Percentiles rank a stretch among this genome's conserved stretches.
Conservation (phyloP, 768 basidiomycete species). For the Xerocomus potaroensis region DNA sequence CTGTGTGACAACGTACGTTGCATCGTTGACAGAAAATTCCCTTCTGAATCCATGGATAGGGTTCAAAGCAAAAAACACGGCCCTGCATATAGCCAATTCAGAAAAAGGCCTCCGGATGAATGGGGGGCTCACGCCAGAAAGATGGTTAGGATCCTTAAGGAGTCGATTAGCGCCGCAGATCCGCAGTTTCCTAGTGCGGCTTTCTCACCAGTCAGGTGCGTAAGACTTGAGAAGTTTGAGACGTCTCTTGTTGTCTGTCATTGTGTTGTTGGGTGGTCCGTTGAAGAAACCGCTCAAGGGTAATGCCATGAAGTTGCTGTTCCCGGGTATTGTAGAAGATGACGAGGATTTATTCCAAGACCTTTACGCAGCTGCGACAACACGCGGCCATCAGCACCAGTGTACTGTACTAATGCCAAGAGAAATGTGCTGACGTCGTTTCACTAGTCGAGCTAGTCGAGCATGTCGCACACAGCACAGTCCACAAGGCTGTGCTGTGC, state of each 20-base stretch:
- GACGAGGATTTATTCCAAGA: too few relatives aligned
- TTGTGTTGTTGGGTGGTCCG: slow-evolving; percentile 3
- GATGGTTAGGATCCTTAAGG: slow-evolving; percentile 56
- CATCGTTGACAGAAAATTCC: slow-evolving; percentile 74
- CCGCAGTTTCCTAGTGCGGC: neutral
- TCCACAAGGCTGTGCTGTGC: too few relatives aligned
- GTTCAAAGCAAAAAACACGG: slow-evolving; percentile 58
- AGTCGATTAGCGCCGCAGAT: slow-evolving; percentile 1
- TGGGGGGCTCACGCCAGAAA: slow-evolving; percentile 49
- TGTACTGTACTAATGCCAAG: neutral
- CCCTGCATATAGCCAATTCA: slow-evolving; percentile 35
- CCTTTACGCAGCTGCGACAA: neutral
- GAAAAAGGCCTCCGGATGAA: neutral
- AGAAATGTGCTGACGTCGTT: too few relatives aligned
- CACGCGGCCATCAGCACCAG: too few relatives aligned
- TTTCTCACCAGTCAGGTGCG: slow-evolving; percentile 68
- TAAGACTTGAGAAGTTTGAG: slow-evolving; percentile 56
- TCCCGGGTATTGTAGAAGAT: too few relatives aligned
- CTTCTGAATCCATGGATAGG: slow-evolving; percentile 69
- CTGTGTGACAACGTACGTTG: slow-evolving; percentile 43
- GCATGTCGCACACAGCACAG: too few relatives aligned
- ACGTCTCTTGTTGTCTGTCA: slow-evolving; percentile 24
- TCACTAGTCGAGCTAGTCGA: too few relatives aligned
- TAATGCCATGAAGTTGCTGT: too few relatives aligned
- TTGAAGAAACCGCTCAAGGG: slow-evolving; percentile 6